Base-by-base conservation (phyloP, 139 green algal genomes). In the Coelastrella sp. region DNA sequence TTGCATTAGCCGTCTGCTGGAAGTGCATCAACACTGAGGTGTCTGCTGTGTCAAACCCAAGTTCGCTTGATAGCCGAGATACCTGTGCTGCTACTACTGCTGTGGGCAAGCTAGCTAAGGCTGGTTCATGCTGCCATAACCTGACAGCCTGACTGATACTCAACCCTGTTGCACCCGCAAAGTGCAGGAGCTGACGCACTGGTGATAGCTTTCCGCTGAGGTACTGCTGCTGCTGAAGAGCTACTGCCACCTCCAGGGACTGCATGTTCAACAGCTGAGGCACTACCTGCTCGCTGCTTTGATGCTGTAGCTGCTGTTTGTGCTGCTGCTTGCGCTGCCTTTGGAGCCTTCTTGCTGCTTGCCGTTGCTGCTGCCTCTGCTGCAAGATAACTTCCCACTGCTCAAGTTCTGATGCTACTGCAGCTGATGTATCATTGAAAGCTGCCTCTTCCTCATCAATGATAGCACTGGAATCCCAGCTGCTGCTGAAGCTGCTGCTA, bases 71-170 rank as follows among this genome's bases (percentile, higher is more conserved):
- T 7, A 84, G 59, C 38, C 37, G 17, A 2, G 38, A 23, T 1
- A 84, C 59, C 23, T 84, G 77, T 9, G 37, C 38, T 6, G 38
- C 9, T 17, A 85, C 21, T 13, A 59, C 37, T 27, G 45, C 15
- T 2, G 43, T 43, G 1, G 60, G 45, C 34, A 79, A 32, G 63
- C 73, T 62, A 3, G 43, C 32, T 34, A 79, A 74, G 32, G 43
- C 32, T 15, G 83, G 83, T 74, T 88, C 60, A 43, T 84, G 83
- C 35, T 83, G 85, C 66, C 84, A 88, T 19, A 88, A 64, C 62
- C 60, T 60, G 64, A 88, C 34, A 66, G 75, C 63, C 48, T 88
- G 62, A 19, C 25, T 62, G 15, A 41, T 30, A 4, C 53, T 62
- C 34, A 88, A 21, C 13, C 71, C 60, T 4, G 84, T 77, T 17